Percentiles rank a stretch among this genome's conserved stretches.
Conservation (phyloP, 495 filamentous ascomycete genomes). For the Wilcoxina mikolae region DNA sequence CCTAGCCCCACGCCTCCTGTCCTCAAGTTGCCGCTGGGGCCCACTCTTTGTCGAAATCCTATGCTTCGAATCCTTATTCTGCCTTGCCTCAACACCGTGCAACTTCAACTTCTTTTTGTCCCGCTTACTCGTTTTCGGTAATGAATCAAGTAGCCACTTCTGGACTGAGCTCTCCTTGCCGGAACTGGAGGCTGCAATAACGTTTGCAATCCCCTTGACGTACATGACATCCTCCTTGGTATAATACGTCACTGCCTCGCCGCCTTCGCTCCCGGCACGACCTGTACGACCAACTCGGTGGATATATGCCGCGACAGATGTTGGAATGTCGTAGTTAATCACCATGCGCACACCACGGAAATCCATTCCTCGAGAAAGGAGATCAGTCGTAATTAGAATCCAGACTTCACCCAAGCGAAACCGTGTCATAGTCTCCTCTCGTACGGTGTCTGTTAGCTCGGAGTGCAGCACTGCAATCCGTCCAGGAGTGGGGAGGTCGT, state of each 20-base stretch:
- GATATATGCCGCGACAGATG: slow-evolving; percentile 64
- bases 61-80: slow-evolving; percentile 32
- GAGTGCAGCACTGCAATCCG: slow-evolving; percentile 86
- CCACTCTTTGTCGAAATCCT: slow-evolving; percentile 86
- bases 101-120: slow-evolving; percentile 68
- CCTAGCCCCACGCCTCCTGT: slow-evolving; percentile 59
- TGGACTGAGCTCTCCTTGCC: slow-evolving; percentile 38
- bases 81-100: slow-evolving; percentile 63
- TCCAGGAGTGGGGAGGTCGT: slow-evolving; percentile 80
- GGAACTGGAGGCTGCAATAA: slow-evolving; percentile 49
- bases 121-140: slow-evolving; percentile 69
- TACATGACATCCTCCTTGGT: slow-evolving; percentile 87
- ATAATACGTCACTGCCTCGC: slow-evolving; percentile 85
- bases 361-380: slow-evolving; percentile 80
- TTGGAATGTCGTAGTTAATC: slow-evolving; percentile 87
- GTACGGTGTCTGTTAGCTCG: slow-evolving; percentile 58
- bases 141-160: slow-evolving; percentile 76
- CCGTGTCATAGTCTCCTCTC: slow-evolving; percentile 65
- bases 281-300: slow-evolving; percentile 90
- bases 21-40: slow-evolving; percentile 64
- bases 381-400: slow-evolving; percentile 89
- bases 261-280: slow-evolving; percentile 71
- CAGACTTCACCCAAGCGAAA: slow-evolving; percentile 90
- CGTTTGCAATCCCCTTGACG: slow-evolving; percentile 81
- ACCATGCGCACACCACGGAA: slow-evolving; percentile 86